These are phyloP conservation scores for Lipomyces spencermartinsiae DNA, from an alignment of 805 yeast species.

Conservation along the genomic window DNA sequence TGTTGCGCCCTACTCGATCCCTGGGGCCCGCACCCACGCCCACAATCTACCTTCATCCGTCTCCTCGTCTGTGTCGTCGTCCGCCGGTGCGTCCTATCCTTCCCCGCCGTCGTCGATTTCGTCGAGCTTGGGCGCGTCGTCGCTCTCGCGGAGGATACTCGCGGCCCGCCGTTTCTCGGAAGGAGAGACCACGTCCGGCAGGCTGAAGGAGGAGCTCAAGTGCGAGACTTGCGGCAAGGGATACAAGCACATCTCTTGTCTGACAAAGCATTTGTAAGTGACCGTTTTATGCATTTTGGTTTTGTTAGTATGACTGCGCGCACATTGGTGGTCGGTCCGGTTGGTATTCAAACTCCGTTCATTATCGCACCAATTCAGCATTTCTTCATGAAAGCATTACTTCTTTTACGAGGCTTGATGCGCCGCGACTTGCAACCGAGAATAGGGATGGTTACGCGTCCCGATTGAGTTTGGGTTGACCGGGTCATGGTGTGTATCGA, in stretches of 20 bases:
- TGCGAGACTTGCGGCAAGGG: conserved; percentile 94
- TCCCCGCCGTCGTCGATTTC: conserved; percentile 31
- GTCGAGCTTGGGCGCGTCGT: conserved; percentile 27
- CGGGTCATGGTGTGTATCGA: too few relatives aligned
- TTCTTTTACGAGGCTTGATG: not conserved
- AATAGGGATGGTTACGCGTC: too few relatives aligned
- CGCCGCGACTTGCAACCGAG: not conserved
- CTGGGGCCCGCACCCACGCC: conserved; percentile 31
- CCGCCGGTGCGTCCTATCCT: conserved; percentile 20
- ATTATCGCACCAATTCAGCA: not conserved
- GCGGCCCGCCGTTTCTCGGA: conserved; percentile 84
- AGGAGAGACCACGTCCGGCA: conserved; percentile 72
- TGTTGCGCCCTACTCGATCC: conserved; percentile 37
- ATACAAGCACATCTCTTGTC: conserved; percentile 69
- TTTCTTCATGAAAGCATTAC: not conserved
- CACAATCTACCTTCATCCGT: conserved; percentile 28
- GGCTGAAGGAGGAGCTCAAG: conserved; percentile 80
- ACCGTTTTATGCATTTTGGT: not conserved
- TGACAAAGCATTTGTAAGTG: conserved; percentile 38
- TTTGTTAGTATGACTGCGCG: conserved; percentile 6
- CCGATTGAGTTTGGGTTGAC: too few relatives aligned
- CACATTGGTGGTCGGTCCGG: not conserved
- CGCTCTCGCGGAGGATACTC: conserved; percentile 48
- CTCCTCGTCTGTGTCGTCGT: conserved; percentile 31
- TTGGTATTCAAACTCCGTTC: not conserved